These are phyloP conservation scores for Dalbergia cultrata DNA, from an alignment of 306 rosid species.

Conservation along the genomic window DNA sequence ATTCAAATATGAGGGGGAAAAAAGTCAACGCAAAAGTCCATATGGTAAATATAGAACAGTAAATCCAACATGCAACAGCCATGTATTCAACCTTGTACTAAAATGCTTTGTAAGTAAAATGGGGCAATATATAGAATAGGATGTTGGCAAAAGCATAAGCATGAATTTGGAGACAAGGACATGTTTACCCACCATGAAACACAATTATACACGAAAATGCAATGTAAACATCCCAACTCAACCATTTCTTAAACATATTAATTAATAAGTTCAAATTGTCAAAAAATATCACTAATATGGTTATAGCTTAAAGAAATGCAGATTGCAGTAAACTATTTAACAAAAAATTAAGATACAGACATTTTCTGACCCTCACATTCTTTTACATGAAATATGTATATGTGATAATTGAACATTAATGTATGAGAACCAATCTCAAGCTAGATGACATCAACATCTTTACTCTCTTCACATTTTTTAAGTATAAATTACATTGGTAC, in stretches of 20 bases:
- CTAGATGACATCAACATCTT: neutral
- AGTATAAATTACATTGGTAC: neutral
- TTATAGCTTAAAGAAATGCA: neutral
- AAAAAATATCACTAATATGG: neutral
- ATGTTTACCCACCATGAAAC: slow-evolving; percentile 3
- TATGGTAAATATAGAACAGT: slow-evolving; percentile 11
- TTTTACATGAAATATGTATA: neutral
- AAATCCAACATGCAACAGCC: neutral
- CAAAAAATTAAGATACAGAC: neutral
- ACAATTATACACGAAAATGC: neutral
- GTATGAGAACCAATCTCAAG: slow-evolving; percentile 16
- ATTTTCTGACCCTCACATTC: slow-evolving; percentile 3
- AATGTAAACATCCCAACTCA: slow-evolving; percentile 17
- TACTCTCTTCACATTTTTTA: neutral
- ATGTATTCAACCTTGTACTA: neutral
- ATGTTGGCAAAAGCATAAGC: neutral
- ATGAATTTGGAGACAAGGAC: neutral
- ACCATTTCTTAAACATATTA: neutral
- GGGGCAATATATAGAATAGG: neutral
- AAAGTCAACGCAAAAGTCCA: neutral
- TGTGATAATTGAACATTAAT: neutral
- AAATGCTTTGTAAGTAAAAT: neutral
- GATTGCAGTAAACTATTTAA: neutral
- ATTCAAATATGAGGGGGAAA: neutral
- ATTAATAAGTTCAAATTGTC: neutral